Conservation (phyloP, 371 early-diverging fungal genomes). For the Batkoa obscura region DNA sequence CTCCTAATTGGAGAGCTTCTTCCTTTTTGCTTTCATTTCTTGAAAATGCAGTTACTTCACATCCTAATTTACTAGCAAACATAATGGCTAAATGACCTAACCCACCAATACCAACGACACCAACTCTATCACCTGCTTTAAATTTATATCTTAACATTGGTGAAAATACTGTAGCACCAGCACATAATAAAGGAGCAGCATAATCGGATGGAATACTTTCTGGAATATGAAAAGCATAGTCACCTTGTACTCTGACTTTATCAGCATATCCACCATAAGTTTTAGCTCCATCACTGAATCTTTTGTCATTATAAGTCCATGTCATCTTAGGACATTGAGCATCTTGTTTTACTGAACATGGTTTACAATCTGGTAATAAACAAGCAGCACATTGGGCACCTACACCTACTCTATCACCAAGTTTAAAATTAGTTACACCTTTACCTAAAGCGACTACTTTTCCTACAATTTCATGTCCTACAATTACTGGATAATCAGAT, state of each 20-base stretch:
- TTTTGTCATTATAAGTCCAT: constrained; percentile 11
- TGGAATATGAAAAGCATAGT: constrained; percentile 30
- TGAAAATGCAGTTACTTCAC: constrained; percentile 50
- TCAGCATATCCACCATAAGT: constrained; percentile 28
- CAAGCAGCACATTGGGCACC: constrained; percentile 35
- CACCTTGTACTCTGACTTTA: constrained; percentile 19
- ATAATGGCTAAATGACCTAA: constrained; percentile 50
- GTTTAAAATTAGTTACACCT: constrained; percentile 20
- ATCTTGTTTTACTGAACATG: constrained; percentile 53
- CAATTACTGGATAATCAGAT: constrained; percentile 15
- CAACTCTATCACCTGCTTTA: constrained; percentile 30
- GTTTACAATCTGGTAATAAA: constrained; percentile 19
- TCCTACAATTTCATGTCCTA: constrained; percentile 65
- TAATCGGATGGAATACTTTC: constrained; percentile 19
- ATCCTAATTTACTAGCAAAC: constrained; percentile 36
- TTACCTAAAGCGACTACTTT: constrained; percentile 31
- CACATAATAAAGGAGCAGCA: constrained; percentile 36
- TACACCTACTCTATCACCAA: constrained; percentile 62
- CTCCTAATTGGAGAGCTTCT: constrained; percentile 47
- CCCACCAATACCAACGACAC: constrained; percentile 50
- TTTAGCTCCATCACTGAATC: neutral
- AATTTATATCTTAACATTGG: constrained; percentile 33
- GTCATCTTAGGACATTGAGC: constrained; percentile 34
- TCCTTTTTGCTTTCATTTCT: constrained; percentile 24
- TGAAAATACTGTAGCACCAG: constrained; percentile 43